phyloP scores from a whole-genome alignment of 176 grass and related monocot species.

The Oryza brachyantha region DNA sequence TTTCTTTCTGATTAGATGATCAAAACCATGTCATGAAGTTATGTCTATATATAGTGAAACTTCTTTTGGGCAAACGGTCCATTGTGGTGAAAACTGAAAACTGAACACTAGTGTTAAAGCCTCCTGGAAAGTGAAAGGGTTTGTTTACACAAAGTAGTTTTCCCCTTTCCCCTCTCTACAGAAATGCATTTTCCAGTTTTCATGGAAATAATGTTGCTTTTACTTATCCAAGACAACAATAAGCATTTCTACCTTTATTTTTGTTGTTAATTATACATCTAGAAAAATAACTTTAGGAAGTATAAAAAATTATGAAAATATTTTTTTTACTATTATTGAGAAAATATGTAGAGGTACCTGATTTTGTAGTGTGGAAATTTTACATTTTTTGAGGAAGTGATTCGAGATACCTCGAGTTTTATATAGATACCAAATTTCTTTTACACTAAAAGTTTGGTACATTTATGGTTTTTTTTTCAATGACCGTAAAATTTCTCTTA shows the following conservation, averaged over 20 bases:
- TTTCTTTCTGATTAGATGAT: not conserved
- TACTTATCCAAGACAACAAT: not conserved
- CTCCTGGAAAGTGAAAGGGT: not conserved
- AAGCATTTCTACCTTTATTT: not conserved
- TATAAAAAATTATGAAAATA: not conserved
- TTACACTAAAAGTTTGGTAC: too few species aligned
- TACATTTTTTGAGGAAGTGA: too few species aligned
- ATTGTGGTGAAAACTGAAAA: not conserved
- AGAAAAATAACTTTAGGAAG: not conserved
- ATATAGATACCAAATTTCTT: too few species aligned
- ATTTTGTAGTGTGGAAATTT: too few species aligned
- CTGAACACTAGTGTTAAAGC: not conserved
- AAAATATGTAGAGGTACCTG: too few species aligned
- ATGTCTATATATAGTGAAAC: not conserved
- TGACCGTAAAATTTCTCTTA: too few species aligned
- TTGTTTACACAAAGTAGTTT: not conserved
- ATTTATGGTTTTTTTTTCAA: not conserved
- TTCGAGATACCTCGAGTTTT: too few species aligned
- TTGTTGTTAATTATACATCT: not conserved
- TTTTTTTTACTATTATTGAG: too few species aligned
- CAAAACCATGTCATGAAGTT: not conserved
- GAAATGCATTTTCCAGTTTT: not conserved
- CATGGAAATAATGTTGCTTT: not conserved
- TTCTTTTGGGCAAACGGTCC: not conserved
- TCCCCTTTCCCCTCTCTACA: not conserved